These are phyloP conservation scores for Coemansia sp. DNA, from an alignment of 192 early-diverging fungal genomes.

Conservation along the genomic window DNA sequence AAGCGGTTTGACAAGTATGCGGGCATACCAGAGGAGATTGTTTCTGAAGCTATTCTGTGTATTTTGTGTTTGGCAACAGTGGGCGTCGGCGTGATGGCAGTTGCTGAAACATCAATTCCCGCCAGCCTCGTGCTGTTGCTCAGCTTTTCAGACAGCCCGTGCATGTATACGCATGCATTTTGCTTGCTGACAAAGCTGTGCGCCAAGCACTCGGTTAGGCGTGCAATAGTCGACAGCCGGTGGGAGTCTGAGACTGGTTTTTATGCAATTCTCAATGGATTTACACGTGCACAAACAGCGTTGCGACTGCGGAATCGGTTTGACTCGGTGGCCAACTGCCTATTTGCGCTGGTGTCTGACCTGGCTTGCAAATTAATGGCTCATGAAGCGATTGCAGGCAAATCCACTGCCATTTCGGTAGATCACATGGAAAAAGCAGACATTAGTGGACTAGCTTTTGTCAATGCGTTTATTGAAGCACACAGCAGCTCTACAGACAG, in stretches of 20 bases:
- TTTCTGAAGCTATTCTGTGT: conserved; percentile 32
- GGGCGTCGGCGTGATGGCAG: conserved; percentile 28
- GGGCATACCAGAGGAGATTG: conserved; percentile 5
- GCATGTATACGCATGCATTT: conserved; percentile 14
- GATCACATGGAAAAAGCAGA: background rate
- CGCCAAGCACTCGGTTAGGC: conserved; percentile 38
- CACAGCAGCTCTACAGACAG: conserved; percentile 16
- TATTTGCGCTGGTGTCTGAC: conserved; percentile 20
- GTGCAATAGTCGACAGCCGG: conserved; percentile 20
- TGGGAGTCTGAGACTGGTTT: conserved; percentile 37
- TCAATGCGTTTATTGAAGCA: conserved; percentile 39
- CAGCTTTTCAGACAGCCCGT: conserved; percentile 14
- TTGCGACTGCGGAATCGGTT: conserved; percentile 41
- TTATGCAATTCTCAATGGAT: conserved; percentile 30
- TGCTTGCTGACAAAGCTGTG: conserved; percentile 39
- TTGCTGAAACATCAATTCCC: conserved; percentile 39
- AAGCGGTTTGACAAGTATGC: conserved; percentile 34
- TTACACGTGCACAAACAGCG: conserved; percentile 30
- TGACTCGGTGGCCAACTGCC: conserved; percentile 39
- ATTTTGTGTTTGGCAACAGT: conserved; percentile 33
- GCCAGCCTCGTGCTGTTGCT: conserved; percentile 27
- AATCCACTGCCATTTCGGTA: background rate
- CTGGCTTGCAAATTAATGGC: background rate
- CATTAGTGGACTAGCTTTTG: conserved; percentile 24
- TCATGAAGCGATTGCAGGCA: background rate